Evolutionary conservation across 2,329 filamentous ascomycete genomes (phyloP), one percentile per base, ranked within the genome.

Genomic region (Huntiella omanensis): DNA sequence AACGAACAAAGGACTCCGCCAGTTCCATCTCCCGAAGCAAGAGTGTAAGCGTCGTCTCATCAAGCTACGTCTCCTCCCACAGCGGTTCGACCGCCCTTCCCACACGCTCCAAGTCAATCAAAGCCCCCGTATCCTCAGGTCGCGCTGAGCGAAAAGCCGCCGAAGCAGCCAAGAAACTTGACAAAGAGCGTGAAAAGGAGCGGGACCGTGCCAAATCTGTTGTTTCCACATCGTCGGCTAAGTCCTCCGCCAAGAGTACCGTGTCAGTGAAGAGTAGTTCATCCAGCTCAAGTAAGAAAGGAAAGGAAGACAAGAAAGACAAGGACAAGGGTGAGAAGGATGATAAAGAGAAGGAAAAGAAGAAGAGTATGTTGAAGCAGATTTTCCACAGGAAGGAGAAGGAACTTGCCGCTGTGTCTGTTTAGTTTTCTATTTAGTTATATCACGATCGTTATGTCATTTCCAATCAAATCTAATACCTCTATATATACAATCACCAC

Each of bases 381-480:
- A 52, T 76, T 48, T 75, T 77, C 55, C 71, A 69, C 62, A 69
- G 64, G 59, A 73, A 70, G 59, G 70, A 69, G 58, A 62, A 43
- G 1, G 39, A 46, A 13, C 45, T 45, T 40, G n/a, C 43, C 22
- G 22, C 5, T 48, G 36, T 11, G 13, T 6, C 66, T 16, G 63
- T 12, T 22, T 16, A 17, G 17, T 28, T 40, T 19, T 40, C 33
- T 19, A 39, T 15, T 10, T 10, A 12, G 43, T 39, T 22, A 16
- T 40, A 40, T 40, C 15, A 40, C 12, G 37, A 15, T 8, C 6
- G 11, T 33, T 17, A 19, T 41, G 33, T 33, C 32, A 43, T 43
- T 12, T 32, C 40, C 44, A 19, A 53, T 54, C 15, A n/a, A 28
- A 10, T 28, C 22, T 8, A 6, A 17, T 32, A 7, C n/a, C 12